Conservation (phyloP, 331 rosid species). For the Malus hybrid region DNA sequence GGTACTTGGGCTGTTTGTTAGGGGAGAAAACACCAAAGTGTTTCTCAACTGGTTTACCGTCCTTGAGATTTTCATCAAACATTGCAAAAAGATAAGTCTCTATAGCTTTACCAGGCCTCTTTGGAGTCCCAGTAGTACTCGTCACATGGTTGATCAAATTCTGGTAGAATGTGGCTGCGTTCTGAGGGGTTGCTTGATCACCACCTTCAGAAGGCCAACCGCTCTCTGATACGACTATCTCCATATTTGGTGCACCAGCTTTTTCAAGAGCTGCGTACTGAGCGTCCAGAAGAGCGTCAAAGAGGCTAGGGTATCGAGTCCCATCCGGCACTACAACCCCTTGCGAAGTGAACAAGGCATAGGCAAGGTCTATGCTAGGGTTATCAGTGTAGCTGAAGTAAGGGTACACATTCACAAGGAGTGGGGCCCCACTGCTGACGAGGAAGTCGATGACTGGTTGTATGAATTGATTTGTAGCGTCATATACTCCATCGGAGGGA, state of each 20-base stretch:
- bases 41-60: conserved; percentile 11
- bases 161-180: conserved; percentile 39
- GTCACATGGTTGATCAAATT: conserved; percentile 48
- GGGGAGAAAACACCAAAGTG: conserved; percentile 55
- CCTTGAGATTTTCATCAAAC: conserved; percentile 55
- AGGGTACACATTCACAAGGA: conserved; percentile 52
- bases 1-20: conserved; percentile 36
- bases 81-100: conserved; percentile 60
- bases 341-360: conserved; percentile 43
- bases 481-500: conserved; percentile 24
- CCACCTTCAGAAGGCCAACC: conserved; percentile 75
- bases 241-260: conserved; percentile 23
- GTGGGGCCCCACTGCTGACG: conserved; percentile 35
- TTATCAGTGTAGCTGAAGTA: conserved; percentile 15
- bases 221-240: conserved; percentile 60
- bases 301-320: conserved; percentile 35
- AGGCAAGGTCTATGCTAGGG: conserved; percentile 17
- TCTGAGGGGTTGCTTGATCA: conserved; percentile 24
- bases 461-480: conserved; percentile 12
- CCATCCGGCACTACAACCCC: conserved; percentile 6
- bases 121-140: conserved; percentile 40
- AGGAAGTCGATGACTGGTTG: conserved; percentile 37
- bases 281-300: conserved; percentile 54
- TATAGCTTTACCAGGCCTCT: conserved; percentile 34
- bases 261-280: conserved; percentile 58